phyloP scores from a whole-genome alignment of 192 early-diverging fungal species.

The Funneliformis geosporum region DNA sequence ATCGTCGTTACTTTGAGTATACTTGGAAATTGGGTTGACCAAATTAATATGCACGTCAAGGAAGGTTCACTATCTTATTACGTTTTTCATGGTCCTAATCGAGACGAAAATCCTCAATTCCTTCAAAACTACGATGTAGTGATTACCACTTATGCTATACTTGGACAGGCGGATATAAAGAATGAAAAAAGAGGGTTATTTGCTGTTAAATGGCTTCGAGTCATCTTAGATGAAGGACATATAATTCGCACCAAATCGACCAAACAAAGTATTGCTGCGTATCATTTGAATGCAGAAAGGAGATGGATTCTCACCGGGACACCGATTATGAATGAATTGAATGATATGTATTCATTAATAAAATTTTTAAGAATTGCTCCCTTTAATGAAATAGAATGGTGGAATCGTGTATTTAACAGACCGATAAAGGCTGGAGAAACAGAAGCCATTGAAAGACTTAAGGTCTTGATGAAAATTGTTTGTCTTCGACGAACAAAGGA shows the following conservation, averaged over 20 bases:
- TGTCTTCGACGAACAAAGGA: conserved; percentile 74
- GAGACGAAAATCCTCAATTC: conserved; percentile 29
- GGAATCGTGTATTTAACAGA: conserved; percentile 72
- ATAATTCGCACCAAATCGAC: conserved; percentile 56
- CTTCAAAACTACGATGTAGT: conserved; percentile 23
- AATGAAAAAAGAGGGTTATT: conserved; percentile 3
- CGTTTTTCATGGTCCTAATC: conserved; percentile 48
- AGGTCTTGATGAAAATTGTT: conserved; percentile 71
- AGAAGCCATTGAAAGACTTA: conserved; percentile 45
- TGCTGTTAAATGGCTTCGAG: conserved; percentile 69
- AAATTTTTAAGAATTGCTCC: conserved; percentile 80
- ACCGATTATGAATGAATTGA: conserved; percentile 75
- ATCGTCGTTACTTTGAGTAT: conserved; percentile 57
- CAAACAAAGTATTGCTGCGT: conserved; percentile 53
- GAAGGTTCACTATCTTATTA: conserved; percentile 41
- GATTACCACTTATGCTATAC: background rate
- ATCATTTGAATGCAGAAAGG: conserved; percentile 56
- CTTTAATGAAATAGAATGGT: conserved; percentile 70
- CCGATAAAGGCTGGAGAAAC: conserved; percentile 67
- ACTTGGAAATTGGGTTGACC: conserved; percentile 55
- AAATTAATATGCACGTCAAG: conserved; percentile 45
- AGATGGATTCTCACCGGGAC: conserved; percentile 79
- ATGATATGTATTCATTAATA: conserved; percentile 89
- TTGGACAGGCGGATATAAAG: background rate
- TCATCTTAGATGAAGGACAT: conserved; percentile 87